Base-by-base conservation (phyloP, 2,329 filamentous ascomycete species). In the Tolypocladium tropicale region DNA sequence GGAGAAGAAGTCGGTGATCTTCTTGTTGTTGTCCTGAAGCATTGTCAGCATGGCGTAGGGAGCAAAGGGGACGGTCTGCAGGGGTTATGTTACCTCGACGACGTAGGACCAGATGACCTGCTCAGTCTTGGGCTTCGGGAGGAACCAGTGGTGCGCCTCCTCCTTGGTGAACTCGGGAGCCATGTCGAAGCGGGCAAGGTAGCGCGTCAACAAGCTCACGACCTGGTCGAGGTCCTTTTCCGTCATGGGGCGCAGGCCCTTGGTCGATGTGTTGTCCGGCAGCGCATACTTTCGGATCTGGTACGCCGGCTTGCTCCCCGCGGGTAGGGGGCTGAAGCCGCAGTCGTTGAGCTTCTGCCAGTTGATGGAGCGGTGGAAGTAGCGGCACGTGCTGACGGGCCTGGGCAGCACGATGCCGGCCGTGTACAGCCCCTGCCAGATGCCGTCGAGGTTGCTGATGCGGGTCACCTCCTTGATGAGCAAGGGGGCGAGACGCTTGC, bases 381-480 rank as follows among this genome's bases (percentile, higher is more conserved):
- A 99, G 61, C 94, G 84, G 68, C 91, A 95, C 12, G 91, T 96
- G 72, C 89, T 92, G 60, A 99, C 83, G 5, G 94, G 94, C 39
- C 87, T 95, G 32, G 94, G 94, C 2, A 99, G 80, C 41, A 99
- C 85, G 23, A 93, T 86, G 41, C 94, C 94, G 32, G 87, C 94
- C 1, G 94, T 99, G 76, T 96, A 97, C 57, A 99, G 89, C 53
- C 93, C 94, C 73, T 99, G 94, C 80, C 88, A 97, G 62, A 95
- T 87, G 56, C 86, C 89, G 61, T 88, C 79, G 52, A 91, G 74
- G 72, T 97, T 95, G 77, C 90, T 95, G 60, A 91, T 83, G 52
- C 94, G 87, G 6, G 94, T 99, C 64, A 99, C 90, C 71, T 99
- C 94, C 73, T 96, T 96, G 78, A 99, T 99, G 54, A 99, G 83